Base-by-base conservation (phyloP, 2,329 filamentous ascomycete genomes). In the Paecilomyces formosus region DNA sequence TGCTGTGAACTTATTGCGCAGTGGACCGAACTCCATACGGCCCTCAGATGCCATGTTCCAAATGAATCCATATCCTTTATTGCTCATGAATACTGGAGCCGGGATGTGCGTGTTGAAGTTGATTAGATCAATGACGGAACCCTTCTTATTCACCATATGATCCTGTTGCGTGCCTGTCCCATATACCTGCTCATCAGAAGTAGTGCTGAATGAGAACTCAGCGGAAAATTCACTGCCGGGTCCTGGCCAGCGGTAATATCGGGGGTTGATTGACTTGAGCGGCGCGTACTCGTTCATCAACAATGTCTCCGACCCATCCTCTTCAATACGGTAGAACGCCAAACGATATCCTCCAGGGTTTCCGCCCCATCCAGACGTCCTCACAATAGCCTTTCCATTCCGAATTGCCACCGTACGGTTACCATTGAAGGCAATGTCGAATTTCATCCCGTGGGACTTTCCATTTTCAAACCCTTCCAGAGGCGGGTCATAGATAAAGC, bases 151-250 rank as follows among this genome's bases (percentile, higher is more conserved):
- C 7, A 87, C 74, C 57, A 76, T 76, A 0, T 82, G 80, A 61
- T 87, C 83, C 62, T 87, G 84, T 59, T 87, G 86, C 66, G 86
- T 84, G 0, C 85, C 85, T 79, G 86, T 87, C 30, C 85, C 85
- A 64, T 79, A 87, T 13, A 87, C 79, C 64, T 80, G 81, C 66
- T 87, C 85, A n/a, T 64, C 61, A 0, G 68, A 66, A 0, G 70
- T 70, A 0, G 70, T 70, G n/a, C 67, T 70, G 61, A 73, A 75
- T 1, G 72, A 72, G 59, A 73, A 75, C 5, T 70, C 68, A 8
- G 72, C 69, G 0, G 61, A 61, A 54, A 75, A 75, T 45, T 74
- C 72, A 26, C 70, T 70, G 2, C 72, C 70, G 0, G 68, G 65
- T 2, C 68, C 68, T 15, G 63, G 66, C 70, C 71, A 74, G 0